Evolutionary conservation across 2,329 filamentous ascomycete genomes (phyloP).

Genomic region (Acephala macrosclerotiorum): DNA sequence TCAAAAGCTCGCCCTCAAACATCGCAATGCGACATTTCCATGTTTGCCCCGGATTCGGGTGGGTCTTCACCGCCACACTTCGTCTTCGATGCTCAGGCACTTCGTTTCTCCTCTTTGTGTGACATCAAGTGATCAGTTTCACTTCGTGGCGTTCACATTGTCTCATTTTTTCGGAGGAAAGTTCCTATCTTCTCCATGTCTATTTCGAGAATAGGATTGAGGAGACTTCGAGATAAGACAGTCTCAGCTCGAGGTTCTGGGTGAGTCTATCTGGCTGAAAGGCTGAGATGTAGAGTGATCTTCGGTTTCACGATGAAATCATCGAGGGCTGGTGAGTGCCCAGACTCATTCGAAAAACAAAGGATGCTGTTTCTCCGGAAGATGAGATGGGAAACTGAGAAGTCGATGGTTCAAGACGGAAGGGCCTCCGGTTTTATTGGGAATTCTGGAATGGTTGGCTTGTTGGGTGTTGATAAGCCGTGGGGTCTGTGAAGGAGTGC

Average conservation of each 20-base stretch:
- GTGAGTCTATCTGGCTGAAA: no score
- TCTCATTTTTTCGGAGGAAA: not conserved
- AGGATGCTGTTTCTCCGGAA: no score
- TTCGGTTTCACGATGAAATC: not conserved
- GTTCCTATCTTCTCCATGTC: not conserved
- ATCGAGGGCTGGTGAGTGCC: slow-evolving; percentile 2
- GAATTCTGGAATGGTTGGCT: not conserved
- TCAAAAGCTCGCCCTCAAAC: not conserved
- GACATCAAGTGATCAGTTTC: no score
- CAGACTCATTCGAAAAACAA: no score
- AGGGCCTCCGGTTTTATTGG: not conserved
- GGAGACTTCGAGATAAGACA: no score
- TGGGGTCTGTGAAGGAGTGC: no score
- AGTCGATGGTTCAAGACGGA: not conserved
- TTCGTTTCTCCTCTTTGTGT: not conserved
- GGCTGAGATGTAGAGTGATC: no score
- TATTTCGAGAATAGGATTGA: no score
- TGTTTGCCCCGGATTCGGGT: slow-evolving; percentile 15
- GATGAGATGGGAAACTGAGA: not conserved
- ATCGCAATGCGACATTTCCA: slow-evolving; percentile 16
- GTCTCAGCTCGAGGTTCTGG: not conserved
- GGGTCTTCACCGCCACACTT: not conserved
- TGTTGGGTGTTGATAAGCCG: not conserved
- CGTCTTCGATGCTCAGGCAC: not conserved
- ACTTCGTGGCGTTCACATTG: no score